phyloP scores from a whole-genome alignment of 129 eudicot genomes.

The Dittrichia graveolens region DNA sequence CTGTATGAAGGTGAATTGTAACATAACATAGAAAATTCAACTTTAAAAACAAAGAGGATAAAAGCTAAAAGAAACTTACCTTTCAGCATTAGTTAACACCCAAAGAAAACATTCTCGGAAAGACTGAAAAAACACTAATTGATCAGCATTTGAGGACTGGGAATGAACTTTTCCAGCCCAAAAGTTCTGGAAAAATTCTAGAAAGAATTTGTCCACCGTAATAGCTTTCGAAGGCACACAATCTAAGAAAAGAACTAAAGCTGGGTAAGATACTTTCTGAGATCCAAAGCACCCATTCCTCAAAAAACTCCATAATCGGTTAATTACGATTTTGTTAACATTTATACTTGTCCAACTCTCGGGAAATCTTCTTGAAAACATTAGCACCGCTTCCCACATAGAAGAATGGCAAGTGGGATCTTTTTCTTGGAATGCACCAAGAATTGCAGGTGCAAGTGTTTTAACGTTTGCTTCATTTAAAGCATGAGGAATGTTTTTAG shows the following conservation, averaged over 20 bases:
- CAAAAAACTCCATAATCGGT: constrained; percentile 67
- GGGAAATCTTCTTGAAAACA: constrained; percentile 62
- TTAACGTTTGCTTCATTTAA: constrained; percentile 54
- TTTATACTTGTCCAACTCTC: constrained; percentile 66
- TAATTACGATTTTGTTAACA: constrained; percentile 59
- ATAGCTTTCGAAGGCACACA: constrained; percentile 60
- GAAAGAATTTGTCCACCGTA: constrained; percentile 51
- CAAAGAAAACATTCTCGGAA: constrained; percentile 74
- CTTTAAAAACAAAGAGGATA: neutral
- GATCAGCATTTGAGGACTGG: constrained; percentile 48
- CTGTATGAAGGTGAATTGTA: neutral
- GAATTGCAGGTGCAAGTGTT: constrained; percentile 62
- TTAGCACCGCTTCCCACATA: constrained; percentile 83
- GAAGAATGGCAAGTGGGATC: constrained; percentile 83
- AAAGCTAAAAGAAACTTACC: constrained; percentile 47
- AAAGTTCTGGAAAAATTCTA: constrained; percentile 67
- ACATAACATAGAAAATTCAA: constrained; percentile 8
- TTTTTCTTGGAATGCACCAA: constrained; percentile 85
- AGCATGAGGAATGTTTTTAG: constrained; percentile 68
- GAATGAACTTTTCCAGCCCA: constrained; percentile 83
- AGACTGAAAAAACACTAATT: constrained; percentile 59
- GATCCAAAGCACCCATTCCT: constrained; percentile 93
- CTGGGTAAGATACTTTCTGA: constrained; percentile 89
- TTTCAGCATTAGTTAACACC: constrained; percentile 61
- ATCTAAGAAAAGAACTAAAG: constrained; percentile 68